A percentile compares a stretch with the other conserved stretches of the same genome.
phyloP scores from a whole-genome alignment of 768 basidiomycete species.

The Boletus pseudo-olivaceus region DNA sequence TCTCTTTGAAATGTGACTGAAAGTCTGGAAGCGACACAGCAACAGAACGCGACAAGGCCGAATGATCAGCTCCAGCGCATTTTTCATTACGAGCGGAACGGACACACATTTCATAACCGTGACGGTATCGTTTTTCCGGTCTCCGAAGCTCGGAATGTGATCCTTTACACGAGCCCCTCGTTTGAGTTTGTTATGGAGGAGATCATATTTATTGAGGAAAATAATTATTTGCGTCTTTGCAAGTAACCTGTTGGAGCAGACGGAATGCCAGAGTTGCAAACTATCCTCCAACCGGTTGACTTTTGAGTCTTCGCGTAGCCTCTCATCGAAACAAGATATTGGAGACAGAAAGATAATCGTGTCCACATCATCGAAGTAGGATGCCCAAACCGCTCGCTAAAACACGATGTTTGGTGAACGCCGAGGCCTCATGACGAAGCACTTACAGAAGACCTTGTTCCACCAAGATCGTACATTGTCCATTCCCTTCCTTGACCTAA shows the following conservation, averaged over 20 bases:
- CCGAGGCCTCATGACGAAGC: neutral
- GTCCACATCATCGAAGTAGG: conserved; percentile 79
- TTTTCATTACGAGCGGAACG: neutral
- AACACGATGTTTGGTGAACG: conserved; percentile 7
- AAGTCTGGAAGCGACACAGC: conserved; percentile 50
- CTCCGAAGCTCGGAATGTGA: conserved; percentile 70
- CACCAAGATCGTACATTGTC: conserved; percentile 81
- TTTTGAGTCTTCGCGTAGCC: conserved; percentile 61
- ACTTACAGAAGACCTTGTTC: conserved; percentile 61
- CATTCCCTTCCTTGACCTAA: conserved; percentile 67
- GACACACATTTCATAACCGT: conserved; percentile 69
- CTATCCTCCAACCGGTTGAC: conserved; percentile 79
- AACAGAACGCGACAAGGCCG: neutral
- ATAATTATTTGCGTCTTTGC: conserved; percentile 48
- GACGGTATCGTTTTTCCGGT: conserved; percentile 63
- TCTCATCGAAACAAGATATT: conserved; percentile 82
- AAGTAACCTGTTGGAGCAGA: conserved; percentile 65
- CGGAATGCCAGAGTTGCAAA: conserved; percentile 70
- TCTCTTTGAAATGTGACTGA: conserved; percentile 77
- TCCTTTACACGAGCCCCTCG: conserved; percentile 64
- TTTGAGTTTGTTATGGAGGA: conserved; percentile 68
- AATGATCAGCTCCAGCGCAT: conserved; percentile 6
- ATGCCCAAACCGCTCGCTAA: conserved; percentile 73
- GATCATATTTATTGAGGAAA: conserved; percentile 70
- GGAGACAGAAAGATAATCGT: conserved; percentile 76